These are phyloP conservation scores for Neospermospora avenae DNA, from an alignment of 2,329 filamentous ascomycete genomes.

Conservation along the genomic window DNA sequence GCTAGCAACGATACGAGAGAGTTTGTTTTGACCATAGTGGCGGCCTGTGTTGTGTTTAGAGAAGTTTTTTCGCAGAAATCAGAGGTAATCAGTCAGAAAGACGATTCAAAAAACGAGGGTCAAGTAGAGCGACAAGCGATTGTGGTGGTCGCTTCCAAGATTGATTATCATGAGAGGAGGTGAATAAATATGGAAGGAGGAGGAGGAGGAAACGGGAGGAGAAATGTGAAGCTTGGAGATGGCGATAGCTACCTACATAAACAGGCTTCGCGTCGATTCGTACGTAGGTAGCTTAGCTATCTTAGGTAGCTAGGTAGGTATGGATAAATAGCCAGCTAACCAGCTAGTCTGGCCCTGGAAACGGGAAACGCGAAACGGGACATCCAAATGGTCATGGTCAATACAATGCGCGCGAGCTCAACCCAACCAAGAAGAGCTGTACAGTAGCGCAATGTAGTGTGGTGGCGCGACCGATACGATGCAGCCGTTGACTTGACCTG, in stretches of 20 bases:
- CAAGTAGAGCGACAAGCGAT: background rate
- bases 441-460: background rate
- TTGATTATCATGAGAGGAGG: background rate
- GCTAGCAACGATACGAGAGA: constrained; percentile 20
- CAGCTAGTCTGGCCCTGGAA: background rate
- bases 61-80: background rate
- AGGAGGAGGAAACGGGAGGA: background rate
- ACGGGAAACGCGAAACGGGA: background rate
- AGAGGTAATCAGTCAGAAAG: background rate
- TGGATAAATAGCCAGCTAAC: background rate
- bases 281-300: background rate
- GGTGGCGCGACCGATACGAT: background rate
- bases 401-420: background rate
- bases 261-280: background rate
- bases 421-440: background rate
- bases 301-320: no score
- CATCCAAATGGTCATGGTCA: background rate
- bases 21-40: constrained; percentile 10
- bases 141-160: constrained; percentile 2
- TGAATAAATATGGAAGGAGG: no score
- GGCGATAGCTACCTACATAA: background rate
- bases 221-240: background rate
- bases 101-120: background rate
- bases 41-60: background rate
- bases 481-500: background rate